Base-by-base conservation (phyloP, 2,329 filamentous ascomycete species). In the Pseudogymnoascus sp. region DNA sequence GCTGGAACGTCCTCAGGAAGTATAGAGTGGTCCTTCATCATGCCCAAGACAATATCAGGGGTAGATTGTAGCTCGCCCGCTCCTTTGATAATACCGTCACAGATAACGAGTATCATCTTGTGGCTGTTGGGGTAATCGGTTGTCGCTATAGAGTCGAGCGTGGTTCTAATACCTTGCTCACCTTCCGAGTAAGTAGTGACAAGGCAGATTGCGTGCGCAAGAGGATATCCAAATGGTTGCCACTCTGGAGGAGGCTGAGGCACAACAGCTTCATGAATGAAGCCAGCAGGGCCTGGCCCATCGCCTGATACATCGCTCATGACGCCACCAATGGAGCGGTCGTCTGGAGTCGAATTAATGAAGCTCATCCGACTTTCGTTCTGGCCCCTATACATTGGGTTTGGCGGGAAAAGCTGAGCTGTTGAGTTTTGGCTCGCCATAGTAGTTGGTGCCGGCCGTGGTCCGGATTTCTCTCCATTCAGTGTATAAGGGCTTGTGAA, bases 121-220 rank as follows among this genome's bases (percentile, higher is more conserved):
- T 99, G 95, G 73, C 92, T 97, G 80, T 99, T 99, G 57, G 94
- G 94, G 68, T 99, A 99, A 73, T 99, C 95, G 2, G 94, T 99
- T 74, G 90, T 95, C 57, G 92, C 94, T 71, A 99, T 88, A 0
- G 94, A 99, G 74, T 99, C 92, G 26, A 99, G 77, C 0, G 94
- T 99, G 0, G 92, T 96, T 55, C 94, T 88, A 60, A 99, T 82
- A 69, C 92, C 94, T 62, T 95, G 88, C 65, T 88, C 90, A 65
- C 94, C 94, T 76, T 99, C 94, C 0, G 94, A 99, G 73, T 99
- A 99, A 15, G 91, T 91, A 23, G 95, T 99, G 57, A 99, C 92
- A 65, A 99, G 75, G 73, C 92, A 97, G 70, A 99, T 91, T 0
- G 89, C 82, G 74, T 99, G 94, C 52, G 92, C 94, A 65, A 99